phyloP scores from a whole-genome alignment of 2,329 filamentous ascomycete genomes.

The Aspergillus calidoustus region DNA sequence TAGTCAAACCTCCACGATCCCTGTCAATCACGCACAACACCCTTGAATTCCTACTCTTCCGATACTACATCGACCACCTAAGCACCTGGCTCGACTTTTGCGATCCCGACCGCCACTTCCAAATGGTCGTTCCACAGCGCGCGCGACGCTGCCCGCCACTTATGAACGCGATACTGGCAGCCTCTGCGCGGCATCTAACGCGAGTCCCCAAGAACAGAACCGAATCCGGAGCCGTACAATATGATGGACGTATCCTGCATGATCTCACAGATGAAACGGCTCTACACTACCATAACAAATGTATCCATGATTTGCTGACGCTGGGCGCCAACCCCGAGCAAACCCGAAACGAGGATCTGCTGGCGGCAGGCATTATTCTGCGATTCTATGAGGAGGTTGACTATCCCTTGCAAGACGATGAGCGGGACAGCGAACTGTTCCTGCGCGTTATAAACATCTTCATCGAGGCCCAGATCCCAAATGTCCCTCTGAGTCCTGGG shows the following conservation, averaged over 20 bases:
- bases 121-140: constrained; percentile 44
- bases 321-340: constrained; percentile 20
- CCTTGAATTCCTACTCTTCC: background rate
- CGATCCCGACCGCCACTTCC: constrained; percentile 45
- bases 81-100: constrained; percentile 44
- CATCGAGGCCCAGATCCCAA: constrained; percentile 22
- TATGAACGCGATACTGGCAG: constrained; percentile 41
- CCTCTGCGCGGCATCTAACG: constrained; percentile 41
- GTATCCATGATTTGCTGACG: constrained; percentile 43
- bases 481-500: background rate
- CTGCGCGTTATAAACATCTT: constrained; percentile 33
- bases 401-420: constrained; percentile 1
- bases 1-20: background rate
- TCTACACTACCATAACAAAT: constrained; percentile 45
- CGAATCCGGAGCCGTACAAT: background rate
- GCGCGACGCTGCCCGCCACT: constrained; percentile 47
- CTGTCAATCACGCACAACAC: background rate
- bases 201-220: constrained; percentile 3
- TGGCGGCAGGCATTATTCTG: constrained; percentile 48
- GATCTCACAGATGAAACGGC: constrained; percentile 37
- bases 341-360: constrained; percentile 26
- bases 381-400: constrained; percentile 52
- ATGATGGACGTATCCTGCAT: constrained; percentile 23
- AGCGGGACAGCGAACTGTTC: constrained; percentile 27
- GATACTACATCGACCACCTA: constrained; percentile 28